A percentile compares a stretch with the other conserved stretches of the same genome.
phyloP scores from a whole-genome alignment of 1,284 basidiomycete genomes.

The Austropuccinia psidii region DNA sequence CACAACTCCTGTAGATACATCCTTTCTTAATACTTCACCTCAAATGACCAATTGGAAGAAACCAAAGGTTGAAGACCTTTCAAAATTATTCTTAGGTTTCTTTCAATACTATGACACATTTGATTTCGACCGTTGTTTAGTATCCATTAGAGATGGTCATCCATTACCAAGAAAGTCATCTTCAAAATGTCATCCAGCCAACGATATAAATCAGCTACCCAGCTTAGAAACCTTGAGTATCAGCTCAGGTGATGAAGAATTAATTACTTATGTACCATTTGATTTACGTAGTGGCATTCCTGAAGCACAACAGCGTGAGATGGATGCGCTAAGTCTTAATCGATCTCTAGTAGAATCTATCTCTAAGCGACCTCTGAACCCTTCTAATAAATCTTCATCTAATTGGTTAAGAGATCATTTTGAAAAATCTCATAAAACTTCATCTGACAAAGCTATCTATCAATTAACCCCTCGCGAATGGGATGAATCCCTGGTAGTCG shows the following conservation, averaged over 20 bases:
- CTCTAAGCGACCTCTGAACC: too few relatives aligned
- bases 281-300: neutral
- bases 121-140: neutral
- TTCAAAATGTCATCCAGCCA: too few relatives aligned
- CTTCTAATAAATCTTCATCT: too few relatives aligned
- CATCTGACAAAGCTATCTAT: too few relatives aligned
- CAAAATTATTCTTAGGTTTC: conserved; percentile 1
- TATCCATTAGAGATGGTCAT: conserved; percentile 6
- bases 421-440: too few relatives aligned
- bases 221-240: neutral
- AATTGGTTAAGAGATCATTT: too few relatives aligned
- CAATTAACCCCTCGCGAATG: too few relatives aligned
- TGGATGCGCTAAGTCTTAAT: neutral
- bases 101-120: neutral
- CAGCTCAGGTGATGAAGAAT: neutral
- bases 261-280: conserved; percentile 7
- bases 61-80: neutral
- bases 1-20: neutral
- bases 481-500: too few relatives aligned
- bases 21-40: conserved; percentile 3
- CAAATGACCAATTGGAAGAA: too few relatives aligned
- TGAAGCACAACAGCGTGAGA: neutral
- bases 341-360: too few relatives aligned
- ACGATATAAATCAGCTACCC: too few relatives aligned
- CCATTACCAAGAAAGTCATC: neutral